Evolutionary conservation across 2,329 filamentous ascomycete species (phyloP).

Genomic region (Fusarium hainanense): DNA sequence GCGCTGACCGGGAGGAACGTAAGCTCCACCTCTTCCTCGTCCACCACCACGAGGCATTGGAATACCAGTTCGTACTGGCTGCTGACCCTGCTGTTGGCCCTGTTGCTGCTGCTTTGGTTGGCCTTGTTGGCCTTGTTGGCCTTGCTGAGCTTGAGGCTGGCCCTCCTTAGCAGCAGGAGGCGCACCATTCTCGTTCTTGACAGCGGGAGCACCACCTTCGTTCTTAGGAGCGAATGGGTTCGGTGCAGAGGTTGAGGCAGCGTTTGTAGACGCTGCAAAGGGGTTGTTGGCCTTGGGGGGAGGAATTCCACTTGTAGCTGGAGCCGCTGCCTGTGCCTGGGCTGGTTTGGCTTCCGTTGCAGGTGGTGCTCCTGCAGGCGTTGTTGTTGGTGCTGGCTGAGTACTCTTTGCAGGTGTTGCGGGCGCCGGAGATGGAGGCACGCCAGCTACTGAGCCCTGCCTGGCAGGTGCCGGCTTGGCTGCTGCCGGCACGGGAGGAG

Average conservation of each 20-base stretch:
- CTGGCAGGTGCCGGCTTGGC: slow-evolving; percentile 42
- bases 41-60: slow-evolving; percentile 57
- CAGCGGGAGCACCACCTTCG: slow-evolving; percentile 26
- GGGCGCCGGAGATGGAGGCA: slow-evolving; percentile 41
- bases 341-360: slow-evolving; percentile 30
- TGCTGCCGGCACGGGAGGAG: slow-evolving; percentile 41
- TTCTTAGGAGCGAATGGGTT: slow-evolving; percentile 48
- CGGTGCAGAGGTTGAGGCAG: slow-evolving; percentile 23
- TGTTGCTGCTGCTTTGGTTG: slow-evolving; percentile 34
- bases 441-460: slow-evolving; percentile 38
- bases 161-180: slow-evolving; percentile 29
- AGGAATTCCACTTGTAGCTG: slow-evolving; percentile 38
- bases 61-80: slow-evolving; percentile 51
- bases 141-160: slow-evolving; percentile 7
- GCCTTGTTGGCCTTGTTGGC: slow-evolving; percentile 30
- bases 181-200: slow-evolving; percentile 34
- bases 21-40: slow-evolving; percentile 53
- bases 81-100: slow-evolving; percentile 29
- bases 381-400: slow-evolving; percentile 23
- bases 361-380: slow-evolving; percentile 31
- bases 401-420: slow-evolving; percentile 34
- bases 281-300: slow-evolving; percentile 47
- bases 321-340: slow-evolving; percentile 27
- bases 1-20: slow-evolving; percentile 54
- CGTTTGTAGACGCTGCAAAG: slow-evolving; percentile 45